Evolutionary conservation across 371 early-diverging fungal genomes (phyloP).

Genomic region (Sporodiniella umbellata): DNA sequence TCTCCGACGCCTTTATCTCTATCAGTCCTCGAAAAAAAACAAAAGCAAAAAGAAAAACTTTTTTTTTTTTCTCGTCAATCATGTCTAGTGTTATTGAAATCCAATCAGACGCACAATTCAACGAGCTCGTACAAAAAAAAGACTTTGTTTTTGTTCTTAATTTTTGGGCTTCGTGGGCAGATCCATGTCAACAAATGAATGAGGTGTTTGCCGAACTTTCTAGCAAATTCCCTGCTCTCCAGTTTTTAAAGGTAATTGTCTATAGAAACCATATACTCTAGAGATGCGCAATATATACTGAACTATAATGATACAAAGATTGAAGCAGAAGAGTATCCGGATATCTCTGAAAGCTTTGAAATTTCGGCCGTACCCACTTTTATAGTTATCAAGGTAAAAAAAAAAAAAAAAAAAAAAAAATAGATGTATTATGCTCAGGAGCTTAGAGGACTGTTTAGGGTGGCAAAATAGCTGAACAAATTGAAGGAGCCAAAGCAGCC

Average conservation of each 20-base stretch:
- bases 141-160: conserved; percentile 58
- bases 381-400: conserved; percentile 71
- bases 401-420: too few species aligned
- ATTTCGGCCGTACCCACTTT: conserved; percentile 92
- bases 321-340: conserved; percentile 91
- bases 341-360: conserved; percentile 83
- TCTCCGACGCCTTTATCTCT: not conserved
- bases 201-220: conserved; percentile 84
- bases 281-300: too few species aligned
- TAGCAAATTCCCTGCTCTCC: conserved; percentile 66
- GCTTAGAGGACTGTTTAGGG: conserved; percentile 48
- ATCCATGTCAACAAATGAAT: conserved; percentile 89
- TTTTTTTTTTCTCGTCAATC: not conserved
- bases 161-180: conserved; percentile 93
- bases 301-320: conserved; percentile 48
- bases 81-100: conserved; percentile 41
- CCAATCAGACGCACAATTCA: conserved; percentile 38
- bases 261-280: too few species aligned
- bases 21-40: too few species aligned
- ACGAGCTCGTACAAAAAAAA: conserved; percentile 22
- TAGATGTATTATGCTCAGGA: too few species aligned
- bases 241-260: conserved; percentile 72
- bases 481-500: conserved; percentile 90
- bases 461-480: conserved; percentile 67
- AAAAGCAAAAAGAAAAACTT: not conserved